Evolutionary conservation across 2,329 filamentous ascomycete species (phyloP), one percentile per base, ranked within the genome.

Genomic region (Tolypocladium tundrense): DNA sequence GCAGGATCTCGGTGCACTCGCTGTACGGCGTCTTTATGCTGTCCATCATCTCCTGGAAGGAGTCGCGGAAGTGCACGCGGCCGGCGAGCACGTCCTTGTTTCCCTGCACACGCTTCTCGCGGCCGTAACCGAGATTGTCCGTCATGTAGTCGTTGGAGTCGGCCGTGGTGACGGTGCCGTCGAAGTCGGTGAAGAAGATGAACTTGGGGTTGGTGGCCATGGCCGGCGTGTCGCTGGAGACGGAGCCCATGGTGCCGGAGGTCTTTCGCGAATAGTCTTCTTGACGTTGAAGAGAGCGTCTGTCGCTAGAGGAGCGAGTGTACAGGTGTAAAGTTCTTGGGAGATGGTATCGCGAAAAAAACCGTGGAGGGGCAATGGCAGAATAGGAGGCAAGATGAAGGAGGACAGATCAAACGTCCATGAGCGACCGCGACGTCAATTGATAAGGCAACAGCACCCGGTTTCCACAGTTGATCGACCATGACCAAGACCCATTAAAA

Each of bases 101-200:
- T 63, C 85, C 84, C 69, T 86, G 75, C 58, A 81, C 81, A 62
- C 94, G 90, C 64, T 84, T 82, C 61, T 82, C 84, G 35, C 73
- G 69, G 55, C 94, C 94, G 70, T 87, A 96, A 61, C 94, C 94
- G 60, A 97, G 82, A 74, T 90, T 94, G 77, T 97, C 94, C 59
- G 92, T 97, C 85, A 93, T 78, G 72, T 74, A 83, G 73, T 84
- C 83, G 70, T 86, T 87, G 70, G 78, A 82, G 73, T 87, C 84
- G 67, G 82, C 77, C 57, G 79, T 81, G 54, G 93, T 97, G 71
- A 97, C 93, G 57, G 92, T 97, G 68, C 94, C 94, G 75, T 99
- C 94, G 71, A 97, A 97, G 77, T 99, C 94, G 65, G 92, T 96
- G 79, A 97, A 97, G 83, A 99, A 97, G 79, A 99, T 92, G 78